Base-by-base conservation (phyloP, 1,284 basidiomycete genomes). In the Coriolopsis trogii region DNA sequence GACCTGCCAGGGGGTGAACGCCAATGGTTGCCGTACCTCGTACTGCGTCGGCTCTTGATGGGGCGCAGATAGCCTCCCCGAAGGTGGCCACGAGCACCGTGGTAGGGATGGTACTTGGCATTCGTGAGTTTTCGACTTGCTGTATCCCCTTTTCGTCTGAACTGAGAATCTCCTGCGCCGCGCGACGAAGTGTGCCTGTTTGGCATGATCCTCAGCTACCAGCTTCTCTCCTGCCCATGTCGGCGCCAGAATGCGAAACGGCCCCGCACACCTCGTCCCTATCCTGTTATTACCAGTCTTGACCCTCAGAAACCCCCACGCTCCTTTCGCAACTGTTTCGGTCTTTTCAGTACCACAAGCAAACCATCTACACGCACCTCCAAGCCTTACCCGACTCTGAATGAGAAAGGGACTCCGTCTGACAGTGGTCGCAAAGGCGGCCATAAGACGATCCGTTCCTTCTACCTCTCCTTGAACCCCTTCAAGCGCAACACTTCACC, bases 41-140 rank as follows among this genome's bases (percentile, higher is more conserved):
- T 13, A 20, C 48, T 20, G 47, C 41, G 43, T 49, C 51, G 15
- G 25, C 42, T 39, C 23, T 36, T 15, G 42, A 44, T 24, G 29
- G 30, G 8, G 34, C 39, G 30, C 52, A 57, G 28, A 55, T 59
- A 20, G 31, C 45, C 28, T 51, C 56, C 12, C 51, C 58, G n/a
- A 47, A 51, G 37, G 54, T 66, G 15, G 62, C 60, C 4, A 56
- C 55, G 6, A 53, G 47, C 24, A 64, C 64, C 1, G 60, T 61
- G 15, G 45, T 62, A 10, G 64, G 64, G 4, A 63, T 66, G 64
- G 63, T 66, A 4, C 56, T 66, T 25, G 64, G 63, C 10, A 56
- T 66, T 8, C 24, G 64, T 66, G 53, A 59, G 64, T 61, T 44
- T 16, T 31, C 46, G 25, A 12, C 23, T 44, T 28, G 10, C 10